These are phyloP conservation scores for Ananas comosus DNA, from an alignment of 176 grass and related monocot species.

Conservation along the genomic window DNA sequence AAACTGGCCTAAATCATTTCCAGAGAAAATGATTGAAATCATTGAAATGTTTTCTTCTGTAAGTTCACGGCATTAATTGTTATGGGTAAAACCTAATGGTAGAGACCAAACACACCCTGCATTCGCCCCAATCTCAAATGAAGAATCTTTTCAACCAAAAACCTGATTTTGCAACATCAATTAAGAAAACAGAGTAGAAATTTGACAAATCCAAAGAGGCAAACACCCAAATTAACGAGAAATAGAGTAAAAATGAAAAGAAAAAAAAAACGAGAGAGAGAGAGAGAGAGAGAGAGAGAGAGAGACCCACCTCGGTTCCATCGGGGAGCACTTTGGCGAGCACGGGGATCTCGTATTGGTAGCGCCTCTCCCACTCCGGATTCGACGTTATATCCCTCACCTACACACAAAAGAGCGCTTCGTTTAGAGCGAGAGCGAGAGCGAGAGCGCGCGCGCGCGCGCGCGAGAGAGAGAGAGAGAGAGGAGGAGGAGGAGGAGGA, in stretches of 20 bases:
- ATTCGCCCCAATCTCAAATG: neutral
- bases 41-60: no score
- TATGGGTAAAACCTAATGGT: no score
- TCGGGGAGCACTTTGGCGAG: conserved; percentile 63
- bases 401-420: conserved; percentile 13
- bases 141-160: neutral
- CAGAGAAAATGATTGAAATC: no score
- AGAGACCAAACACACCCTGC: no score
- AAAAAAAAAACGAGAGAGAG: neutral
- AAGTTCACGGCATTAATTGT: no score
- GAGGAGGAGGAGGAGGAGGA: neutral
- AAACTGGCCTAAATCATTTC: no score
- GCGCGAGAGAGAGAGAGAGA: neutral
- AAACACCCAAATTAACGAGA: neutral
- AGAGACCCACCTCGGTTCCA: conserved; percentile 49
- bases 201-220: neutral
- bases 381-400: conserved; percentile 73
- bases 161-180: neutral
- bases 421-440: neutral
- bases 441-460: no score
- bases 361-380: conserved; percentile 58
- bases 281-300: neutral
- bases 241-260: neutral
- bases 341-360: conserved; percentile 96
- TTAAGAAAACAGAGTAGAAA: neutral